A percentile compares a stretch with the other conserved stretches of the same genome.
Conservation (phyloP, 2,329 filamentous ascomycete species). For the Fusarium succisae region DNA sequence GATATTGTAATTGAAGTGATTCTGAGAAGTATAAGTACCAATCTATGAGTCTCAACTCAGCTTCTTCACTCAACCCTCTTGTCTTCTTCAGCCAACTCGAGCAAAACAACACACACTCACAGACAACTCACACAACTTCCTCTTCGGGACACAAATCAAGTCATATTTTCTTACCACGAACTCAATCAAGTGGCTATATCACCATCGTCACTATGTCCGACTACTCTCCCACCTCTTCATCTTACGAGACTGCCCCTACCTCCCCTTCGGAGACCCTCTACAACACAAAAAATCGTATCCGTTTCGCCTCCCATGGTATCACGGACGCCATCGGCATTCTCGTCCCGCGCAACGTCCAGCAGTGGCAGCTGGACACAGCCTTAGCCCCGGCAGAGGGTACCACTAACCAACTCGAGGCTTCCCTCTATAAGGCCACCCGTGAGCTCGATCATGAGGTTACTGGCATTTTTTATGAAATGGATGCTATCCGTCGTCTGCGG, state of each 20-base stretch:
- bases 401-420: not conserved
- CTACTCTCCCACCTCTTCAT: not conserved
- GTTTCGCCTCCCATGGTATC: not conserved
- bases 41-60: not conserved
- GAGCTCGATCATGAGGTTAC: not conserved
- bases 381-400: not conserved
- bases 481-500: not conserved
- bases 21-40: not conserved
- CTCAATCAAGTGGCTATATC: not conserved
- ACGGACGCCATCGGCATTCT: not conserved
- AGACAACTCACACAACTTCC: not conserved
- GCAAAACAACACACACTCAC: too few relatives aligned
- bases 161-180: not conserved
- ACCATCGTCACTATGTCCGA: not conserved
- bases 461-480: accelerated
- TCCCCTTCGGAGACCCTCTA: not conserved
- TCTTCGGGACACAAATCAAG: accelerated
- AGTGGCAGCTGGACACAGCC: not conserved
- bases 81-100: too few relatives aligned
- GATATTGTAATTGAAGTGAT: too few relatives aligned
- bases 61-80: too few relatives aligned
- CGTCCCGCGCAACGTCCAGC: not conserved
- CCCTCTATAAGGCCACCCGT: not conserved
- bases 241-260: not conserved
- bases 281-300: not conserved